A percentile compares a stretch with the other conserved stretches of the same genome.
Conservation (phyloP, 371 early-diverging fungal species). For the Conidiobolus incongruus region DNA sequence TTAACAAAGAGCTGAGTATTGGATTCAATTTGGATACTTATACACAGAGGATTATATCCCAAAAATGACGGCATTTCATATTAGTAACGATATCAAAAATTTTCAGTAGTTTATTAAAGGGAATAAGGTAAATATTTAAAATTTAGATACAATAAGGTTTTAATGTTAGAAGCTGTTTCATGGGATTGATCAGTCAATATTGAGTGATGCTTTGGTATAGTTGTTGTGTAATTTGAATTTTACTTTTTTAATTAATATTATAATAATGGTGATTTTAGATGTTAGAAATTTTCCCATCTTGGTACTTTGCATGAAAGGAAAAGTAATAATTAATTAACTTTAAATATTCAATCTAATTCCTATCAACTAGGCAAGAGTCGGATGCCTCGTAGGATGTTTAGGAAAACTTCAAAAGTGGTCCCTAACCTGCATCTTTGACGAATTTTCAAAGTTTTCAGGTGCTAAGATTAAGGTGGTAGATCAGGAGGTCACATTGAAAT, state of each 20-base stretch:
- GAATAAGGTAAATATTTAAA: constrained; percentile 36
- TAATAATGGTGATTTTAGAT: constrained; percentile 13
- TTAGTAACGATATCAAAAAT: constrained; percentile 40
- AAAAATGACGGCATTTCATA: constrained; percentile 52
- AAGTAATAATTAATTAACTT: constrained; percentile 17
- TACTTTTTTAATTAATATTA: not conserved
- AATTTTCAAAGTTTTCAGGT: constrained; percentile 80
- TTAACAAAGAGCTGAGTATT: not conserved
- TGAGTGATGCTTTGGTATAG: constrained; percentile 50
- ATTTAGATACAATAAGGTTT: not conserved
- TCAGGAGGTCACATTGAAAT: constrained; percentile 47
- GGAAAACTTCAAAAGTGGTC: constrained; percentile 86
- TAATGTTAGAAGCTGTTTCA: constrained; percentile 59
- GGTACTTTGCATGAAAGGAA: constrained; percentile 86
- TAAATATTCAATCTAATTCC: not conserved
- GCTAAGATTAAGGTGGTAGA: constrained; percentile 74
- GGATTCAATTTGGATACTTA: constrained; percentile 23
- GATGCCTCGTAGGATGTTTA: constrained; percentile 82
- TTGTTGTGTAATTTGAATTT: constrained; percentile 23
- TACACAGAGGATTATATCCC: constrained; percentile 58
- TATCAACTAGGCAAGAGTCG: constrained; percentile 48
- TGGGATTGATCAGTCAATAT: constrained; percentile 59
- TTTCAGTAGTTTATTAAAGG: constrained; percentile 61
- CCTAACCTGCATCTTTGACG: constrained; percentile 86
- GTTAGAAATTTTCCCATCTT: constrained; percentile 57